These are phyloP conservation scores for Grosmannia clavigera DNA, from an alignment of 2,329 filamentous ascomycete species.

Conservation along the genomic window DNA sequence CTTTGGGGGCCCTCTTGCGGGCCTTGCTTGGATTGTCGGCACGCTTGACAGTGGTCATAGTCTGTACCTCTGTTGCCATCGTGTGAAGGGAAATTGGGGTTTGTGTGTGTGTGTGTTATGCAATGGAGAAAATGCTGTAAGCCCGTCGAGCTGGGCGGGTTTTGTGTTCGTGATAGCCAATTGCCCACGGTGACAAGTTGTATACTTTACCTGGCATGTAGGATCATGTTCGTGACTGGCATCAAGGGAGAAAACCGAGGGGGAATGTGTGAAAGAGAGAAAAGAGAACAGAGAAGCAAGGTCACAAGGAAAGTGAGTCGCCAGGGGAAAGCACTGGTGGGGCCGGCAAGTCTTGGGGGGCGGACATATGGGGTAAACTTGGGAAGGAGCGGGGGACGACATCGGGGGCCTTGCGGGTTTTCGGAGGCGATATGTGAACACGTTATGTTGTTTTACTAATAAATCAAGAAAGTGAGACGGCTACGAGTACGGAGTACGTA, in stretches of 20 bases:
- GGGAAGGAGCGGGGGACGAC: background rate
- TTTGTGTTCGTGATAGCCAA: no score
- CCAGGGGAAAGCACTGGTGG: background rate
- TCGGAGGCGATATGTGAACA: background rate
- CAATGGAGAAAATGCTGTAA: no score
- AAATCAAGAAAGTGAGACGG: background rate
- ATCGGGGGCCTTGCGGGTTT: background rate
- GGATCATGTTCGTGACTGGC: background rate
- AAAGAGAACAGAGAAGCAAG: background rate
- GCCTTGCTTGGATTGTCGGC: slow-evolving; percentile 30
- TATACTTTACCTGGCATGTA: background rate
- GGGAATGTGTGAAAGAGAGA: background rate
- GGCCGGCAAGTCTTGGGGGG: background rate
- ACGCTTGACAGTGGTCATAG: slow-evolving; percentile 19
- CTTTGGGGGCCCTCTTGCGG: slow-evolving; percentile 37
- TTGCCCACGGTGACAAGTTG: no score
- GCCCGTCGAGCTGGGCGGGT: no score
- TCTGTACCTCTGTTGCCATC: background rate
- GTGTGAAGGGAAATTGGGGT: background rate
- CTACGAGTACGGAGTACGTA: background rate
- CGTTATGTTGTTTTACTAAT: background rate
- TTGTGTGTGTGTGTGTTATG: no score
- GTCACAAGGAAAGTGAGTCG: background rate
- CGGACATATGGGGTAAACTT: background rate
- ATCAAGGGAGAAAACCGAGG: background rate